These are phyloP conservation scores for Coccomyxa sp. DNA, from an alignment of 139 green algal species.

Conservation along the genomic window DNA sequence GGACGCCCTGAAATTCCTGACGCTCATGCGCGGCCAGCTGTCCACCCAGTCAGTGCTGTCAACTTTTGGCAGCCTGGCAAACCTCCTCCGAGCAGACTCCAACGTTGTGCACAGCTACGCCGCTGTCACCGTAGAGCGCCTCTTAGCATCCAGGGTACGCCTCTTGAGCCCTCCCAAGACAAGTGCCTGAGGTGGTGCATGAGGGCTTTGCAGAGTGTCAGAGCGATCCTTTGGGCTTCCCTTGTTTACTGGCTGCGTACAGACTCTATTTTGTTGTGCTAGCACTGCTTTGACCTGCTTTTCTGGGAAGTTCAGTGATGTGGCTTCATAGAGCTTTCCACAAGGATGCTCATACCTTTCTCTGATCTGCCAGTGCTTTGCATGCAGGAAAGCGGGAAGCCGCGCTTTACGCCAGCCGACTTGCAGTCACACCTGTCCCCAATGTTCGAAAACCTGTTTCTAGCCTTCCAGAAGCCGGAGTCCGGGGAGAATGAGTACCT, in stretches of 20 bases:
- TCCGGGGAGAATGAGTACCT: constrained; percentile 94
- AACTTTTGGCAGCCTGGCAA: constrained; percentile 7
- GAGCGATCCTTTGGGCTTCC: background rate
- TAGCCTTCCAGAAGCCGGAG: constrained; percentile 76
- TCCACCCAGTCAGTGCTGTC: background rate
- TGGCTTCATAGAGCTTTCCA: no score
- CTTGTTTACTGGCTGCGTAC: background rate
- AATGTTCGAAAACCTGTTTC: constrained; percentile 85
- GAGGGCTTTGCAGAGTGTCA: no score
- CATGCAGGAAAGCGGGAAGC: constrained; percentile 29
- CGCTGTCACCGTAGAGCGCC: constrained; percentile 80
- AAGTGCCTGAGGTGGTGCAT: no score
- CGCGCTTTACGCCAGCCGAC: constrained; percentile 60
- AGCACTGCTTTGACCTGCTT: background rate
- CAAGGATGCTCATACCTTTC: no score
- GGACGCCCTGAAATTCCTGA: constrained; percentile 95
- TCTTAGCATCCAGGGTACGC: constrained; percentile 69
- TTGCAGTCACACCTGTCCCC: constrained; percentile 54
- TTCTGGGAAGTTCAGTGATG: background rate
- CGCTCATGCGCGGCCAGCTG: constrained; percentile 77
- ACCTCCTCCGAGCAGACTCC: constrained; percentile 54
- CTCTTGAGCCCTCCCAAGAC: background rate
- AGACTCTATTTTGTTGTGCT: background rate
- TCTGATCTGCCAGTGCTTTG: no score
- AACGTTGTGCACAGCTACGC: constrained; percentile 98